Conservation (phyloP, 768 basidiomycete species). For the Sarcodon sp. region DNA sequence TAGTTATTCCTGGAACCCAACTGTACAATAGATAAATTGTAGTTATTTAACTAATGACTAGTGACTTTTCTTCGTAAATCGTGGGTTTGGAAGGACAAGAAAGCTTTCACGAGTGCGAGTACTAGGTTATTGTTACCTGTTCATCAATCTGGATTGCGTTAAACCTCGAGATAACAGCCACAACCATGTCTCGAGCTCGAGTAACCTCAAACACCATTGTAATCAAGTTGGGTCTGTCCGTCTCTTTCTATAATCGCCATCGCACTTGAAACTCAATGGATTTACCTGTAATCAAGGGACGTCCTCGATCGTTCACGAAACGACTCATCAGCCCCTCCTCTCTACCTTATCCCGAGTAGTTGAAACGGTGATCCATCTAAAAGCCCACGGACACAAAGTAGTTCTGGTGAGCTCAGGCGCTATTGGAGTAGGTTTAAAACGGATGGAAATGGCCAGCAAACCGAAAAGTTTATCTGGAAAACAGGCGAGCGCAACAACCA, state of each 20-base stretch:
- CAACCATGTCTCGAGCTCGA: slow-evolving; percentile 14
- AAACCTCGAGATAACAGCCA: not conserved
- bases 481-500: slow-evolving; percentile 46
- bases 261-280: not conserved
- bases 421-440: slow-evolving; percentile 89
- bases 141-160: too few relatives aligned
- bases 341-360: slow-evolving; percentile 87
- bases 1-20: too few relatives aligned
- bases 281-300: slow-evolving; percentile 43
- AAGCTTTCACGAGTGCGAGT: too few relatives aligned
- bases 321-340: slow-evolving; percentile 82
- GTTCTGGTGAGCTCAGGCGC: slow-evolving; percentile 95
- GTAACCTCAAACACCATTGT: slow-evolving; percentile 15
- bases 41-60: too few relatives aligned
- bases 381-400: slow-evolving; percentile 78
- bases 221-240: slow-evolving; percentile 19
- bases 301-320: slow-evolving; percentile 93
- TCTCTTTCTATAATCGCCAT: not conserved
- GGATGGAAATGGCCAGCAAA: slow-evolving; percentile 72
- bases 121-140: too few relatives aligned
- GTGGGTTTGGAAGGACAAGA: too few relatives aligned
- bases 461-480: slow-evolving; percentile 85
- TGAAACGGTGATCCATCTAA: slow-evolving; percentile 76
- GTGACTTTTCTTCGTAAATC: too few relatives aligned
- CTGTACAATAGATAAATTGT: too few relatives aligned